Evolutionary conservation across 345 rosid genomes (phyloP).

Genomic region (Eucalyptus cloeziana): DNA sequence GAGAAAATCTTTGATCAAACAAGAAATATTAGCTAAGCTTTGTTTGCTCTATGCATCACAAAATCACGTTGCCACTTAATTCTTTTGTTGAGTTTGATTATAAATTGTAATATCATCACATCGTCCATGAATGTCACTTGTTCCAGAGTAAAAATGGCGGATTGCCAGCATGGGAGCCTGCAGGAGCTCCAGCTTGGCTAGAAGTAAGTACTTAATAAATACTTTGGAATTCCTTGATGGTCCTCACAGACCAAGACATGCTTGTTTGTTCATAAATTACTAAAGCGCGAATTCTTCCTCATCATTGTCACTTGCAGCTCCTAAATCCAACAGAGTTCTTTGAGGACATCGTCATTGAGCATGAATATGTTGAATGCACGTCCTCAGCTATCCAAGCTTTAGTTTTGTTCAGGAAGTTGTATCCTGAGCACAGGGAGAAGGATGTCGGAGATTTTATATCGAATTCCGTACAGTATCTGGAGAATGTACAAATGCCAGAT

Average conservation of each 20-base stretch:
- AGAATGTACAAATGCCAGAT: slow-evolving; percentile 22
- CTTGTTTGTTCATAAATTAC: not conserved
- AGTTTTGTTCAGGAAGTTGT: slow-evolving; percentile 24
- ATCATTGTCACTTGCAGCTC: slow-evolving; percentile 12
- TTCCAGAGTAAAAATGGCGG: slow-evolving; percentile 50
- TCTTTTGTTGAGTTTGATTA: not conserved
- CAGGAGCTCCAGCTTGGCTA: slow-evolving; percentile 29
- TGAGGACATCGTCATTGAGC: slow-evolving; percentile 30
- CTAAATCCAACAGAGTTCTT: slow-evolving; percentile 53
- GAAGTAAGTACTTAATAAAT: slow-evolving; percentile 17
- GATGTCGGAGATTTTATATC: slow-evolving; percentile 29
- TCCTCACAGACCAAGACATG: not conserved
- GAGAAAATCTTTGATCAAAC: not conserved
- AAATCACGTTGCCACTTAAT: not conserved
- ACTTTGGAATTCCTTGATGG: slow-evolving; percentile 5
- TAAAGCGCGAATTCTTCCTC: not conserved
- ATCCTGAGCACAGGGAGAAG: slow-evolving; percentile 25
- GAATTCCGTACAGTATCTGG: slow-evolving; percentile 16
- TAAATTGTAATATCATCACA: not conserved
- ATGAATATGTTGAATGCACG: slow-evolving; percentile 38
- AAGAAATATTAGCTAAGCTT: not conserved
- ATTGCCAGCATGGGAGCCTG: slow-evolving; percentile 50
- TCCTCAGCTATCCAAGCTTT: slow-evolving; percentile 27
- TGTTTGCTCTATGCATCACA: not conserved
- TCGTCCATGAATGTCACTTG: not conserved